Evolutionary conservation across 2,329 filamentous ascomycete genomes (phyloP), one percentile per base, ranked within the genome.

Genomic region (Lasiodiplodia hormozganensis): DNA sequence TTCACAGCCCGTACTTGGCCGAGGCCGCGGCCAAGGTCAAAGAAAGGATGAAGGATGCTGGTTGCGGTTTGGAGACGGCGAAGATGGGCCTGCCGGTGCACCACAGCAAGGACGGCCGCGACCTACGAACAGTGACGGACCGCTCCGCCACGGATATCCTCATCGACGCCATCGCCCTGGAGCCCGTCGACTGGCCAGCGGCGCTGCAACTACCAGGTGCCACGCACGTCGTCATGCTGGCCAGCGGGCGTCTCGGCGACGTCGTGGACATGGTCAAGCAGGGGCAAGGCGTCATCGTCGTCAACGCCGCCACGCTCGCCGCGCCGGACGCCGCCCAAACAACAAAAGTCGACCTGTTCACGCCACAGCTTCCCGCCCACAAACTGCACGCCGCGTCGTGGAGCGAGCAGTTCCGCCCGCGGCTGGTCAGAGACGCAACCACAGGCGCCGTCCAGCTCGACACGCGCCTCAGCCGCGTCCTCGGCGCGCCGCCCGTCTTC

Each of bases 401-500:
- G 56, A 10, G 21, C 4, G 21, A 28, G 21, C 56, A 8, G 14
- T 47, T 18, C 38, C 18, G 36, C 0, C 56, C 56, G 8, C 40
- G 16, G 31, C 38, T 62, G 38, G 57, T 62, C 10, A n/a, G 34
- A 2, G 8, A 28, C 28, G 28, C 57, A 1, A 23, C 3, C 1
- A 8, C 11, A 2, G 40, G 38, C 3, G 40, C 7, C 40, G 70
- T 68, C 11, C 65, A 69, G 21, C 57, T 73, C 57, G 70, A 69
- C 47, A 73, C 72, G 4, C 72, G 71, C 84, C 96, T 97, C 91
- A 96, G 92, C 80, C 87, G 93, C 73, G 84, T 97, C 23, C 84
- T 97, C 21, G 94, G 94, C 73, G 85, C 96, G 4, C 93, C 94
- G 10, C 94, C 94, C 0, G 84, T 97, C 71, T 90, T 97, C 84